A percentile compares a stretch with the other conserved stretches of the same genome.
phyloP scores from a whole-genome alignment of 2,329 filamentous ascomycete genomes.

The Xylariaceae sp. region DNA sequence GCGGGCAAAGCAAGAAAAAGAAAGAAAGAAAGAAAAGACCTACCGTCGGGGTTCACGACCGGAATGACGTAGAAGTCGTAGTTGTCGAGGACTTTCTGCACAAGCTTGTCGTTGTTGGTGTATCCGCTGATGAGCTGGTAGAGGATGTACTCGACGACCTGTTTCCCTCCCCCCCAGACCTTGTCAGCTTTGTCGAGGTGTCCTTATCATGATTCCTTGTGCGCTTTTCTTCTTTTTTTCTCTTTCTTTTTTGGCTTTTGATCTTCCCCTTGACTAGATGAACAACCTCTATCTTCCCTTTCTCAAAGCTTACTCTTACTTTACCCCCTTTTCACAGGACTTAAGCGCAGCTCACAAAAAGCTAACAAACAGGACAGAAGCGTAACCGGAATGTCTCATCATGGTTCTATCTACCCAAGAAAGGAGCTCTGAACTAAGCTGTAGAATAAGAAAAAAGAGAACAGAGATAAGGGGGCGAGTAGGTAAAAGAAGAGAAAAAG shows the following conservation, averaged over 20 bases:
- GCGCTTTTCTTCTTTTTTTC: background rate
- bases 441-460: background rate
- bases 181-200: background rate
- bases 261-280: too few relatives aligned
- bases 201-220: background rate
- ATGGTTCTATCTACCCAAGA: too few relatives aligned
- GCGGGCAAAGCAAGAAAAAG: background rate
- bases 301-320: background rate
- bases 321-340: too few relatives aligned
- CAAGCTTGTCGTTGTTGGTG: constrained; percentile 31
- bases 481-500: too few relatives aligned
- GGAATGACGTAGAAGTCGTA: constrained; percentile 56
- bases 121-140: constrained; percentile 43
- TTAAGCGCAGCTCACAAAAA: too few relatives aligned
- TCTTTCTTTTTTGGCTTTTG: background rate
- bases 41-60: constrained; percentile 48
- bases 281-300: too few relatives aligned
- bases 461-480: too few relatives aligned
- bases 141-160: constrained; percentile 43
- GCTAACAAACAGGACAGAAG: too few relatives aligned
- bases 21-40: background rate
- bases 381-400: too few relatives aligned
- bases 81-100: constrained; percentile 44
- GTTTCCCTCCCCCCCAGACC: background rate
- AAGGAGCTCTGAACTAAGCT: too few relatives aligned